Base-by-base conservation (phyloP, 225 moss, liverwort and hornwort species). In the Takakia lepidozioides region DNA sequence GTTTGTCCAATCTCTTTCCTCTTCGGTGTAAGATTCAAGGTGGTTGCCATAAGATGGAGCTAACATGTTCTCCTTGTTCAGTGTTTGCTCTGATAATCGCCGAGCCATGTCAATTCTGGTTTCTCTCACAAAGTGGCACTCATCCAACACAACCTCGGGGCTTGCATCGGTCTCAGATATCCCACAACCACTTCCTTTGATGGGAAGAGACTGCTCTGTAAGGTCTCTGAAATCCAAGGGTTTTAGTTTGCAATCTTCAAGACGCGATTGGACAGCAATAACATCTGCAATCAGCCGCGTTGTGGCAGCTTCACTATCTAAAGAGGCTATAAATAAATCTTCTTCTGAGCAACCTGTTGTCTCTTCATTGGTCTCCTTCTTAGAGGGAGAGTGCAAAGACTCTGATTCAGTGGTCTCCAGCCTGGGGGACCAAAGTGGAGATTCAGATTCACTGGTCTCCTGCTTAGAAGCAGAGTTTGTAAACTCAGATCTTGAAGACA, bases 281-380 rank as follows among this genome's bases (percentile, higher is more conserved):
- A 84, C 87, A 60, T 92, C 82, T 28, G 84, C 84, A 62, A 84
- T 82, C 9, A 92, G 71, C 60, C 74, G 68, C n/a, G 71, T 63
- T 46, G 92, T 92, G 8, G 72, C 84, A 66, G 59, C 66, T 56
- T 85, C 92, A 57, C 82, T 92, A 29, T 74, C 84, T 28, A 79
- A 22, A 38, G 84, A 81, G n/a, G 82, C 65, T 38, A 25, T 62
- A 7, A 75, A 30, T 28, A 71, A 61, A 29, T 80, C 82, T 30
- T 82, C 68, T n/a, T 54, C 46, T 3, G 32, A 34, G 24, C 15
- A 60, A 43, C 43, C 49, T 57, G 46, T 48, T 17, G 60, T 48
- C 11, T 70, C 63, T 29, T 57, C 51, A 3, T 38, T 38, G 20
- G 43, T 10, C 38, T 57, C 9, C 22, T 32, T 48, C 43, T 23